A percentile compares a stretch with the other conserved stretches of the same genome.
These are phyloP conservation scores for Lactarius psammicola DNA, from an alignment of 768 basidiomycete genomes.

Conservation along the genomic window DNA sequence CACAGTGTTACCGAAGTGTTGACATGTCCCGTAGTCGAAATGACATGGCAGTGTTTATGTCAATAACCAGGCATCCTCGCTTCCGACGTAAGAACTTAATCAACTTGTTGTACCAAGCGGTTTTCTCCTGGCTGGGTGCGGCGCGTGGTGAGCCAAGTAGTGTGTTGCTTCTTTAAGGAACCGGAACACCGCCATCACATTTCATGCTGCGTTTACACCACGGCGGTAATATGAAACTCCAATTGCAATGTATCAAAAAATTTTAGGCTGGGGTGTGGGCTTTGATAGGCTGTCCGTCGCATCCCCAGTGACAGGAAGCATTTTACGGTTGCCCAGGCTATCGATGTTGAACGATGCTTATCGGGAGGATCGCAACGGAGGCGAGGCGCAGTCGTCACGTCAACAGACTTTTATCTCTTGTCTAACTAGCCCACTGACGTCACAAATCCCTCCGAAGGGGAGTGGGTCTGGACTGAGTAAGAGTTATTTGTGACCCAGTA, in stretches of 20 bases:
- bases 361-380: too few species aligned
- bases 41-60: background rate
- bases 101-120: background rate
- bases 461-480: background rate
- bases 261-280: background rate
- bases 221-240: background rate
- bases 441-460: background rate
- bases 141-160: background rate
- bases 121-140: background rate
- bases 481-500: background rate
- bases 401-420: background rate
- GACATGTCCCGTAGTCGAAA: background rate
- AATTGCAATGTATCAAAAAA: background rate
- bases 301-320: background rate
- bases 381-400: background rate
- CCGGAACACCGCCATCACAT: background rate
- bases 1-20: too few species aligned
- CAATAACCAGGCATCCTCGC: too few species aligned
- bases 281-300: background rate
- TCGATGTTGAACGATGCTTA: background rate
- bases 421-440: background rate
- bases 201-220: background rate
- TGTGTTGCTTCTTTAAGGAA: background rate
- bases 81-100: background rate
- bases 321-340: too few species aligned